A percentile compares a stretch with the other conserved stretches of the same genome.
Conservation (phyloP, 2,329 filamentous ascomycete genomes). For the Alternaria dauci region DNA sequence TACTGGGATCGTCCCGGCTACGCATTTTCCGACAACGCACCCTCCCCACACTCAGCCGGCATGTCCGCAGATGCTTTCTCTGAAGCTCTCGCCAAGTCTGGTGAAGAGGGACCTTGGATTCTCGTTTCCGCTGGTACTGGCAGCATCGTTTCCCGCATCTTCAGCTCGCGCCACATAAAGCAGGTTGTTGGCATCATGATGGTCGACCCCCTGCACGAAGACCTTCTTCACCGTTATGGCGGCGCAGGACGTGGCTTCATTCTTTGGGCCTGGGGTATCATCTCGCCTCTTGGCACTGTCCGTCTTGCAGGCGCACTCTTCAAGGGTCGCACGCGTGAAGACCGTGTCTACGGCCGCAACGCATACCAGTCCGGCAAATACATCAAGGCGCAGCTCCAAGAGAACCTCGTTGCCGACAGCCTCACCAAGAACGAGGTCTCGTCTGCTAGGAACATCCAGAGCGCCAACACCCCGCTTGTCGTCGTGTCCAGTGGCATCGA, state of each 20-base stretch:
- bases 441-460: slow-evolving; percentile 81
- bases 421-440: slow-evolving; percentile 84
- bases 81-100: slow-evolving; percentile 80
- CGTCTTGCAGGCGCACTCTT: slow-evolving; percentile 82
- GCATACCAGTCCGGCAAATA: slow-evolving; percentile 82
- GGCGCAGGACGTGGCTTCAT: slow-evolving; percentile 76
- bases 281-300: slow-evolving; percentile 87
- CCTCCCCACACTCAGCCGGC: slow-evolving; percentile 89
- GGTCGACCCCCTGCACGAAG: slow-evolving; percentile 89
- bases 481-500: slow-evolving; percentile 83
- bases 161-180: slow-evolving; percentile 80
- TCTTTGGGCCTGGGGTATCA: slow-evolving; percentile 84
- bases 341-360: slow-evolving; percentile 83
- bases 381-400: slow-evolving; percentile 91
- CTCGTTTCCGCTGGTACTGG: slow-evolving; percentile 87
- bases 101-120: slow-evolving; percentile 88
- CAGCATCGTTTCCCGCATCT: slow-evolving; percentile 88
- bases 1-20: slow-evolving; percentile 94
- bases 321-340: slow-evolving; percentile 78
- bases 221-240: slow-evolving; percentile 75
- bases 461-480: slow-evolving; percentile 75
- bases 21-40: slow-evolving; percentile 88
- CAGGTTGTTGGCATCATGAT: slow-evolving; percentile 81
- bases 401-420: slow-evolving; percentile 85
- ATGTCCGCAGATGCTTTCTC: slow-evolving; percentile 91